Evolutionary conservation across 2,329 filamentous ascomycete genomes (phyloP), one percentile per base, ranked within the genome.

Genomic region (Fusarium illudens): DNA sequence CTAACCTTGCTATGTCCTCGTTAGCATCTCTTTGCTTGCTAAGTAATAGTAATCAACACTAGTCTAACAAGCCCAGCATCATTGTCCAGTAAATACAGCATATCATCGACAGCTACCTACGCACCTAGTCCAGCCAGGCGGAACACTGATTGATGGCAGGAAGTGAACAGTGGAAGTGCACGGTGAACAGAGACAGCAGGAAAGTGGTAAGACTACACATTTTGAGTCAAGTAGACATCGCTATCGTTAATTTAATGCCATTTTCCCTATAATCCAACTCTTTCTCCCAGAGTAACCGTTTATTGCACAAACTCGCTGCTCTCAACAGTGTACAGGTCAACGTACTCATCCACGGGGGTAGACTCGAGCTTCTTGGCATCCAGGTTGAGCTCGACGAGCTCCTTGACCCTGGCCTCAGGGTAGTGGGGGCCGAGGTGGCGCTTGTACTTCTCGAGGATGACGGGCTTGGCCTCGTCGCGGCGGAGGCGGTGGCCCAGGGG

Each of bases 401-500:
- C 86, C 82, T 95, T 87, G 53, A 97, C 93, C 77, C 90, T 89
- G 50, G 86, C 84, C 78, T 92, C 86, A 64, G 88, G 84, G 81
- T 92, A 96, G 84, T 97, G 95, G 56, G 92, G 92, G 74, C 87
- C 87, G 53, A 98, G 84, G 82, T 99, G 96, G 79, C 92, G 90
- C 90, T 94, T 91, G 85, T 93, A 99, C 87, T 99, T 99, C 80
- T 89, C 90, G 74, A 98, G 83, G 73, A 99, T 97, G 82, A 97
- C 92, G 62, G 96, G 96, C 88, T 98, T 98, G 74, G 96, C 96
- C 87, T 99, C 96, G 75, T 97, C 94, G 75, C 95, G 89, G 71
- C 96, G 87, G 77, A 96, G 86, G 71, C 91, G 91, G 85, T 99
- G 96, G 74, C 96, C 96, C 37, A 99, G 89, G 60, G 96, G 96